These are phyloP conservation scores for Boehmeria nivea DNA, from an alignment of 306 rosid species.

Conservation along the genomic window DNA sequence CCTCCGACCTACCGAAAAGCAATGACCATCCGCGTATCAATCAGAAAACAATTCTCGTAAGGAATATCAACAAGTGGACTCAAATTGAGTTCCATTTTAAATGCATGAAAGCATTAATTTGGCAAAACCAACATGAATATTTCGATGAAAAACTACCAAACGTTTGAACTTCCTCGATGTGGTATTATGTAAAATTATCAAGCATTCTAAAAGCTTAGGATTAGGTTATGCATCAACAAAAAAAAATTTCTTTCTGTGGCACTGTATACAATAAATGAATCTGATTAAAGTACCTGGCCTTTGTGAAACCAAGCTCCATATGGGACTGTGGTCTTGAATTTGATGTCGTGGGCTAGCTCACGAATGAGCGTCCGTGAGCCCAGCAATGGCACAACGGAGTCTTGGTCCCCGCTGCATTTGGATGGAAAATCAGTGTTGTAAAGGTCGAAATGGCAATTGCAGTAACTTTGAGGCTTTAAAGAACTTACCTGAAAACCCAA, in stretches of 20 bases:
- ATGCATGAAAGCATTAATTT: too few species aligned
- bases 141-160: too few species aligned
- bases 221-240: neutral
- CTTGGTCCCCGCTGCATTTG: conserved; percentile 72
- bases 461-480: neutral
- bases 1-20: conserved; percentile 55
- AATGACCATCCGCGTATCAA: neutral
- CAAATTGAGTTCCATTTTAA: too few species aligned
- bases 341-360: conserved; percentile 67
- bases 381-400: conserved; percentile 75
- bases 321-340: conserved; percentile 56
- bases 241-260: neutral
- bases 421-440: neutral
- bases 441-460: neutral
- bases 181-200: too few species aligned
- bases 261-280: neutral
- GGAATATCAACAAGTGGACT: too few species aligned
- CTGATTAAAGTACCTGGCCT: conserved; percentile 53
- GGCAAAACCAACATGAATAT: too few species aligned
- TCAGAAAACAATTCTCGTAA: too few species aligned
- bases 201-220: too few species aligned
- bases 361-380: conserved; percentile 77
- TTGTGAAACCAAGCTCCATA: conserved; percentile 86
- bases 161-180: too few species aligned
- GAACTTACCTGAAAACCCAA: conserved; percentile 82